Base-by-base conservation (phyloP, 805 yeast genomes). In the Spathaspora passalidarum region DNA sequence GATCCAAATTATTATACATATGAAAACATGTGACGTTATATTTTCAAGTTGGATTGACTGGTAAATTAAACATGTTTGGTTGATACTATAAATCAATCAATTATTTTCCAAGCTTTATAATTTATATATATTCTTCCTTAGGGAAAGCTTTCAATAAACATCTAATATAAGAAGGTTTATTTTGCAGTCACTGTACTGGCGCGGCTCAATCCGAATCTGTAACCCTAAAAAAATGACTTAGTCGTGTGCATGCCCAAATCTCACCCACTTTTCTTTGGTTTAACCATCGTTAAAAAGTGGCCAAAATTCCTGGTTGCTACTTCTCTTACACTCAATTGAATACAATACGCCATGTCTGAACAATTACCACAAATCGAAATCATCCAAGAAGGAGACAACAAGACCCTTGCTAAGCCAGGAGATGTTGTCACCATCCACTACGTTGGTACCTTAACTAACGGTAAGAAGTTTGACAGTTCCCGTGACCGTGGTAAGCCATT, bases 381-480 rank as follows among this genome's bases (percentile, higher is more conserved):
- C 51, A 49, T 71, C 52, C 74, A 68, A 56, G 70, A 70, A 66
- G 90, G 97, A 69, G 96, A 92, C 68, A 96, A 94, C 54, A 78
- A 75, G 63, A 84, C 83, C 59, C 91, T 76, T 82, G 97, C 98
- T 63, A 76, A 85, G 68, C 65, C 74, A 35, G 97, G 97, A 58
- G 97, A 91, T 73, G 72, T 76, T 54, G 94, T 92, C 55, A 84
- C 97, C 53, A 92, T 92, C 64, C 97, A 92, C 75, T 92, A 92
- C 81, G 86, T 88, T 44, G 98, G 98, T 60, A 90, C 96, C 48
- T 79, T 92, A 63, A 96, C 88, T 70, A 87, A 88, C 69, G 98
- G 98, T 61, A 89, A 88, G 76, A 88, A 88, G 73, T 92, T 92
- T 65, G 98, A 92, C 70, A 88, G 97, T 44, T 90, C 97, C 46